These are phyloP conservation scores for Trichosporon inkin DNA, from an alignment of 1,284 basidiomycete species.

Conservation along the genomic window DNA sequence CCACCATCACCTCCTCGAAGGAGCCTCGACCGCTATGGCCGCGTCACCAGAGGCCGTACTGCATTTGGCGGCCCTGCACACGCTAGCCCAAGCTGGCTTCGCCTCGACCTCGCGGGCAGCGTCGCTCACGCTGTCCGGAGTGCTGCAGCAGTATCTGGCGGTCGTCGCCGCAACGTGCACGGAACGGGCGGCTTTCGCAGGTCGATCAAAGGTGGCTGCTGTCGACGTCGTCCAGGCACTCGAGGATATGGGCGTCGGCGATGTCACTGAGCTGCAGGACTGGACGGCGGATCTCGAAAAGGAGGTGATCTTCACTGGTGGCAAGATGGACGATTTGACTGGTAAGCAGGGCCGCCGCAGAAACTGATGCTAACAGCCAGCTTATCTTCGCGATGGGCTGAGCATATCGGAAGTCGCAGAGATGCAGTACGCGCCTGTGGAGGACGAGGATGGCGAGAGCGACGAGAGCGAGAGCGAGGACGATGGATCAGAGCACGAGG, in stretches of 20 bases:
- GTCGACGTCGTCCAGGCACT: slow-evolving; percentile 41
- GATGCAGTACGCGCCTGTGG: slow-evolving; percentile 27
- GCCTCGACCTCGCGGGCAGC: slow-evolving; percentile 44
- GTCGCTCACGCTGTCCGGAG: slow-evolving; percentile 37
- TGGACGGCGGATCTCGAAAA: slow-evolving; percentile 33
- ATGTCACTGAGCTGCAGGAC: slow-evolving; percentile 37
- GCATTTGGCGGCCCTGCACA: slow-evolving; percentile 42
- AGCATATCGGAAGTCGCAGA: slow-evolving; percentile 26
- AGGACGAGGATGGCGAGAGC: slow-evolving; percentile 21
- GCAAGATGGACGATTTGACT: slow-evolving; percentile 29
- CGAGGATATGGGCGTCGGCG: slow-evolving; percentile 37
- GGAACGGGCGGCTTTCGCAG: slow-evolving; percentile 38
- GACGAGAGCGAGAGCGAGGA: slow-evolving; percentile 7
- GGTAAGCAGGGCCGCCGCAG: slow-evolving; percentile 20
- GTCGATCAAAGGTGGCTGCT: slow-evolving; percentile 40
- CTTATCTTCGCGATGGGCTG: slow-evolving; percentile 33
- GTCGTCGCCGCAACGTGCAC: slow-evolving; percentile 38
- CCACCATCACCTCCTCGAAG: background rate
- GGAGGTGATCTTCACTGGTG: slow-evolving; percentile 28
- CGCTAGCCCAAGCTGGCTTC: slow-evolving; percentile 42
- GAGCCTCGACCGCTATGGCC: slow-evolving; percentile 20
- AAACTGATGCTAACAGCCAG: slow-evolving; percentile 10
- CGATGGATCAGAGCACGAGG: slow-evolving; percentile 11
- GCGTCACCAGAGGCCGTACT: slow-evolving; percentile 42
- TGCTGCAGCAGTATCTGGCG: slow-evolving; percentile 36